Base-by-base conservation (phyloP, 139 green algal genomes). In the Limnomonas spitsbergensis region DNA sequence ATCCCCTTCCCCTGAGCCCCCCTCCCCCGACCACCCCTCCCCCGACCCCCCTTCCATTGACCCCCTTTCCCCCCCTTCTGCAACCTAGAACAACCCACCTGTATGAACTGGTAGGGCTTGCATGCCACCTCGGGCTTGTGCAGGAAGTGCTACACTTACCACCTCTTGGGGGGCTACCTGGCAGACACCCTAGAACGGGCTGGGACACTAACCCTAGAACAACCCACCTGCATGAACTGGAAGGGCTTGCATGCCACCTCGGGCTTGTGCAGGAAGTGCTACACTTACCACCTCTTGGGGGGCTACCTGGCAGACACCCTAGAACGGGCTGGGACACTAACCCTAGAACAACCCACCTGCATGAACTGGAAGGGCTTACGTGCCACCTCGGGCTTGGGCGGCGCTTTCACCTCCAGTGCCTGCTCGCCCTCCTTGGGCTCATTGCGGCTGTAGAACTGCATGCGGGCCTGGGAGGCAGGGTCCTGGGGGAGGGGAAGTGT, bases 361-460 rank as follows among this genome's bases (percentile, higher is more conserved):
- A 97, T 80, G 53, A 98, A 92, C 86, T 98, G 94, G 83, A 93
- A 98, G 0, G 96, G 95, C 86, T 98, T 99, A 40, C 88, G 86
- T 6, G 89, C 84, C 20, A 97, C 86, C 83, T 97, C 86, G 4
- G 80, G 67, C 56, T 87, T 88, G 32, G 31, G 20, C n/a, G 72
- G 29, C 40, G 29, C 7, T 31, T 40, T 40, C 53, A 54, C 29
- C 66, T 77, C 24, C 66, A 80, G 67, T 32, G 69, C 39, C 4
- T 74, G 71, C 9, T 53, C 67, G 0, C 61, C 40, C 4, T 67
- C 75, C 7, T 53, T 73, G 38, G 74, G 75, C 40, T 80, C 68
- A 68, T 84, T 81, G 42, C 75, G 52, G 0, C 69, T 37, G 0
- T 66, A 66, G 74, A 84, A 81, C 68, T 84, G 80, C 2, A 66